Percentiles rank a stretch among this genome's conserved stretches.
These are phyloP conservation scores for Penicillium herquei DNA, from an alignment of 495 filamentous ascomycete species.

Conservation along the genomic window DNA sequence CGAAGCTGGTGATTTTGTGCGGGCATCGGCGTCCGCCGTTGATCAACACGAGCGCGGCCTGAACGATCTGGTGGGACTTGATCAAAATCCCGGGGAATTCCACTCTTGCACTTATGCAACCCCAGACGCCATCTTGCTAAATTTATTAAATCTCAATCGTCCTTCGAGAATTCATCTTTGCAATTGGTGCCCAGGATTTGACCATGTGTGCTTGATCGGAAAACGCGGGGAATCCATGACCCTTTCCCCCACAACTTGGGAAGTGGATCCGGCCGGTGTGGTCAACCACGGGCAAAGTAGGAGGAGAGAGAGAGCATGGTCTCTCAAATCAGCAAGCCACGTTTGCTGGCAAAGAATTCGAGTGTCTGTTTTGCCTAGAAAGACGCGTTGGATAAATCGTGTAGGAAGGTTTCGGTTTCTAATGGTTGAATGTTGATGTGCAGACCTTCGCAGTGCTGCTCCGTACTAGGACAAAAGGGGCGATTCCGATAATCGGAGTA, in stretches of 20 bases:
- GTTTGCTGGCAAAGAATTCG: not conserved
- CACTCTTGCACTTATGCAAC: constrained; percentile 1
- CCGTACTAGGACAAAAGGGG: not conserved
- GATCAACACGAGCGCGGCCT: constrained; percentile 1
- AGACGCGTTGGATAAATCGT: not conserved
- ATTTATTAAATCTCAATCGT: not conserved
- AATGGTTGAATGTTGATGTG: not conserved
- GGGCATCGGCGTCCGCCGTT: constrained; percentile 10
- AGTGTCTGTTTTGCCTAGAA: no score
- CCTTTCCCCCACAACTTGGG: constrained; percentile 2
- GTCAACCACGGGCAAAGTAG: not conserved
- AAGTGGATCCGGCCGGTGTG: constrained; percentile 3
- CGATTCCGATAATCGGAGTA: not conserved
- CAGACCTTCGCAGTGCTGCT: not conserved
- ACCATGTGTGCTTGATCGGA: not conserved
- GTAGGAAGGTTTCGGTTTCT: not conserved
- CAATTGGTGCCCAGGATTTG: constrained; percentile 6
- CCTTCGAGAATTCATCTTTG: not conserved
- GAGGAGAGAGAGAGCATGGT: not conserved
- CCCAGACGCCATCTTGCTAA: not conserved
- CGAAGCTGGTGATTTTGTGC: constrained; percentile 3
- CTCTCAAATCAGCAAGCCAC: not conserved
- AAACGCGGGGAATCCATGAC: not conserved
- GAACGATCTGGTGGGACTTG: not conserved
- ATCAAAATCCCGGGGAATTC: not conserved